Base-by-base conservation (phyloP, 1,284 basidiomycete genomes). In the Boletus hoseneyae region DNA sequence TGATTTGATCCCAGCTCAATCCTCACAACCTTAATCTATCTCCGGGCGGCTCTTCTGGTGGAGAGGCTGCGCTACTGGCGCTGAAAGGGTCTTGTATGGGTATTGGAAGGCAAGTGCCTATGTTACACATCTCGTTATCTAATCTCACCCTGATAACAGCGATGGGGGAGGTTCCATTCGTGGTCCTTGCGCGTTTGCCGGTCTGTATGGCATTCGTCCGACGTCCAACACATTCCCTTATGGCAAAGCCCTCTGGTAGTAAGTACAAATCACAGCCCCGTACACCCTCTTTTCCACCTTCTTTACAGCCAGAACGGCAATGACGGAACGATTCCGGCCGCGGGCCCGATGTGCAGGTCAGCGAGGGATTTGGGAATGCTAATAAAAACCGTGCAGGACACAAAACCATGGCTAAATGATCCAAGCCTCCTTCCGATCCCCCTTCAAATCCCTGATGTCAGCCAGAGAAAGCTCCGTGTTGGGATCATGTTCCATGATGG, bases 61-160 rank as follows among this genome's bases (percentile, higher is more conserved):
- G 79, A 27, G 79, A 80, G 60, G 70, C 75, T 0, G 77, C 79
- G 0, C 56, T 82, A n/a, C 58, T 81, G 3, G 73, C 74, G 5
- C 62, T 77, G 47, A 70, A 70, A 30, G 81, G 79, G 7, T 71
- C 70, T 18, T 70, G 70, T n/a, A 61, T 83, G 43, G 79, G 81
- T 6, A 67, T 81, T 9, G 78, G 80, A 16, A 76, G 67, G 48
- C 74, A 72, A 64, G 75, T 78, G 23, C 25, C 47, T 25, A 15
- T 10, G 15, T 16, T n/a, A 0, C 8, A 25, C 4, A 34, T 36
- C 42, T 41, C 9, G 3, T 6, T 6, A 30, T 34, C 27, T 11
- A 5, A 2, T 16, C 36, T 56, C 32, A 59, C 35, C 21, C 32
- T n/a, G 27, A 13, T 37, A 25, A 45, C 29, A 66, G 65, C n/a